A percentile compares a stretch with the other conserved stretches of the same genome.
phyloP scores from a whole-genome alignment of 2,329 filamentous ascomycete genomes.

The Botrytis squamosa region DNA sequence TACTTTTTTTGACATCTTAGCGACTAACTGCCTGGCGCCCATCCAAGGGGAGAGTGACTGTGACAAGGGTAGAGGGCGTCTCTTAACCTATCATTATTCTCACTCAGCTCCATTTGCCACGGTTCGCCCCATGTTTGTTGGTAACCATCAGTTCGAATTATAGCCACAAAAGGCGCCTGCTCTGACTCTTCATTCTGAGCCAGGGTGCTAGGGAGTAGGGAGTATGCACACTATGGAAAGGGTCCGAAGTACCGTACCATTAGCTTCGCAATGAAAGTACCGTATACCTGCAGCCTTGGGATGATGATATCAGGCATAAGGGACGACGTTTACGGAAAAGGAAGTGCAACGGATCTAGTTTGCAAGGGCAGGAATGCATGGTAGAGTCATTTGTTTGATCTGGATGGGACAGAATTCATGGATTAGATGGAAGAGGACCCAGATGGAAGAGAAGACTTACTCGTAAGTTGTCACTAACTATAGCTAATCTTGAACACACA shows the following conservation, averaged over 20 bases:
- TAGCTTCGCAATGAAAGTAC: neutral
- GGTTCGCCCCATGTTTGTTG: slow-evolving; percentile 9
- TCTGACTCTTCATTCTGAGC: neutral
- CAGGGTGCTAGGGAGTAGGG: neutral
- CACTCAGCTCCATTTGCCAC: slow-evolving; percentile 9
- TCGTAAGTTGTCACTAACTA: neutral
- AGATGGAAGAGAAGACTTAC: neutral
- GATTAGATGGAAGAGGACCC: neutral
- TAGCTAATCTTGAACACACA: neutral
- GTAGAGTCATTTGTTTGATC: slow-evolving; percentile 3
- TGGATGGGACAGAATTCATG: neutral
- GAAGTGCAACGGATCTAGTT: neutral
- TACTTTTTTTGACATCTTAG: slow-evolving; percentile 1
- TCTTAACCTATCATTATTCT: slow-evolving; percentile 15
- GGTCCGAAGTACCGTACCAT: neutral
- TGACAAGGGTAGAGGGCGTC: neutral
- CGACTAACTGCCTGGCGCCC: neutral
- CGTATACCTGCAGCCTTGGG: slow-evolving; percentile 2
- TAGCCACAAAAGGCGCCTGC: slow-evolving; percentile 17
- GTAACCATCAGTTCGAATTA: slow-evolving; percentile 7
- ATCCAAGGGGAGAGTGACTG: neutral
- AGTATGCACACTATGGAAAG: slow-evolving; percentile 1
- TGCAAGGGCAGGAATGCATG: neutral
- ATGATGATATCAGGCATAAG: neutral
- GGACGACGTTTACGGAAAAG: slow-evolving; percentile 2